These are phyloP conservation scores for Capsicum baccatum DNA, from an alignment of 257 asterid species.

Conservation along the genomic window DNA sequence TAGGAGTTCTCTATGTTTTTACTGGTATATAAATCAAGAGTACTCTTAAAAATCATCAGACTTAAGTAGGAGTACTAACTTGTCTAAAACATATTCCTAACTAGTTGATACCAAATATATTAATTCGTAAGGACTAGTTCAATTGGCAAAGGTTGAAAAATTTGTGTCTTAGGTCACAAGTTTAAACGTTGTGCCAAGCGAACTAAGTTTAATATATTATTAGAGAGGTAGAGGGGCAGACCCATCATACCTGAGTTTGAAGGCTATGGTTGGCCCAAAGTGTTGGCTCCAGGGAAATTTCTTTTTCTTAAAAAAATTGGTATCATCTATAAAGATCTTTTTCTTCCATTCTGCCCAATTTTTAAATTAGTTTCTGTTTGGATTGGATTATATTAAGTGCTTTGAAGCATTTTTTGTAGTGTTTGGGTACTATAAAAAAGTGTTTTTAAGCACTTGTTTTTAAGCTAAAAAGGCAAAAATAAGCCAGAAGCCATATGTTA, in stretches of 20 bases:
- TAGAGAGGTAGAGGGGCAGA: background rate
- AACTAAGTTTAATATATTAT: background rate
- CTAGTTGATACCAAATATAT: background rate
- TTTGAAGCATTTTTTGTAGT: too few relatives aligned
- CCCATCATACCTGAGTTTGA: background rate
- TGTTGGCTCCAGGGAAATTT: background rate
- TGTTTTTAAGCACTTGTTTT: too few relatives aligned
- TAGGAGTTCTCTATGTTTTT: slow-evolving; percentile 6
- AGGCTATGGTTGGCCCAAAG: background rate
- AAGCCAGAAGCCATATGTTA: too few relatives aligned
- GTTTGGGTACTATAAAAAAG: too few relatives aligned
- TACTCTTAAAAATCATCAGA: background rate
- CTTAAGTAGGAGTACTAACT: background rate
- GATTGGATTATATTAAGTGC: too few relatives aligned
- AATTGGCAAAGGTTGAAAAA: background rate
- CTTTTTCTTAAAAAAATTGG: background rate
- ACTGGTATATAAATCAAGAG: background rate
- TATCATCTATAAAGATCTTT: background rate
- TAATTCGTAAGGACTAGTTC: background rate
- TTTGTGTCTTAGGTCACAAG: background rate
- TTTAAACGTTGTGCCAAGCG: background rate
- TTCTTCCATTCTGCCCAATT: background rate
- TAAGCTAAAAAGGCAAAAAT: too few relatives aligned
- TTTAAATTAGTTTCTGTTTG: too few relatives aligned
- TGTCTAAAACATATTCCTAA: background rate